Evolutionary conservation across 441 rosid species (phyloP).

Genomic region (Brassica balearica): DNA sequence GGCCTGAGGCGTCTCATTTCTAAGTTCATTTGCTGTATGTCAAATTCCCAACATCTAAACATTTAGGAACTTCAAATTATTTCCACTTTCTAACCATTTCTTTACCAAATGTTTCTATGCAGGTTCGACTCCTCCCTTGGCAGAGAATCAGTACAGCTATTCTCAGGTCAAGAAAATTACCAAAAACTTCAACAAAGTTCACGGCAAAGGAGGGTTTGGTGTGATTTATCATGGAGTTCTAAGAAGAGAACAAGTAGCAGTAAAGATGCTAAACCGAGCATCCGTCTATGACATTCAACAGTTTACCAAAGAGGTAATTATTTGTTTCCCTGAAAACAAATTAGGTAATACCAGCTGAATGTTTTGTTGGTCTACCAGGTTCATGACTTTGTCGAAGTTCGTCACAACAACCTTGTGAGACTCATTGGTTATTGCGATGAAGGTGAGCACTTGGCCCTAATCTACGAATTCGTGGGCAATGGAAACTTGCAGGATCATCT

Average conservation of each 20-base stretch:
- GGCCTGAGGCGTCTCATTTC: conserved; percentile 28
- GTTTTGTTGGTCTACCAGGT: conserved; percentile 27
- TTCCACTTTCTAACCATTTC: background rate
- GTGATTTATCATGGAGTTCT: conserved; percentile 44
- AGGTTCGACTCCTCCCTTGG: background rate
- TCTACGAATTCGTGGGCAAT: conserved; percentile 58
- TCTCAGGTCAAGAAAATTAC: conserved; percentile 36
- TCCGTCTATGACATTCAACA: conserved; percentile 40
- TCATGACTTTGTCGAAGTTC: conserved; percentile 11
- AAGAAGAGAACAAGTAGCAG: conserved; percentile 36
- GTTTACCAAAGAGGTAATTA: conserved; percentile 43
- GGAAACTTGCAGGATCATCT: conserved; percentile 40
- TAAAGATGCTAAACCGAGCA: conserved; percentile 46
- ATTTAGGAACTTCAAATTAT: background rate
- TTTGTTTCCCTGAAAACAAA: background rate
- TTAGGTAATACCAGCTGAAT: background rate
- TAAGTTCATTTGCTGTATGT: conserved; percentile 22
- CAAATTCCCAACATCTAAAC: background rate
- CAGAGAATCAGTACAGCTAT: conserved; percentile 17
- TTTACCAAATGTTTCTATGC: background rate
- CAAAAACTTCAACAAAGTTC: conserved; percentile 41
- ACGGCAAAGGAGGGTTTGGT: conserved; percentile 49
- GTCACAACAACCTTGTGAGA: conserved; percentile 60
- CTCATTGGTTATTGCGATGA: conserved; percentile 58
- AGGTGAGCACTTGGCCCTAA: conserved; percentile 48